Evolutionary conservation across 2,329 filamentous ascomycete species (phyloP).

Genomic region (Claviceps arundinis): DNA sequence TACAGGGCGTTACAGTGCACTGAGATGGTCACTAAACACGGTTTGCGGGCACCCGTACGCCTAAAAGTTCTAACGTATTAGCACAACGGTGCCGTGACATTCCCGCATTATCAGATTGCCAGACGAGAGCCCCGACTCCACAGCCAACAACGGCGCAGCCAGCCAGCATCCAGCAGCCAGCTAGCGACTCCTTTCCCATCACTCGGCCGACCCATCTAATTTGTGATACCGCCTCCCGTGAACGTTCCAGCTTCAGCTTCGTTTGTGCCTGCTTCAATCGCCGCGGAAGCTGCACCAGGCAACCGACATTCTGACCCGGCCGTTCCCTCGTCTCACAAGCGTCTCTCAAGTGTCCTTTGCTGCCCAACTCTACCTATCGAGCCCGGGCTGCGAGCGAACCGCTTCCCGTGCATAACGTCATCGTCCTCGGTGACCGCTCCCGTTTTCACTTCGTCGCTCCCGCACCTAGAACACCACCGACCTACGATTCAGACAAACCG

Average conservation of each 20-base stretch:
- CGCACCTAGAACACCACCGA: slow-evolving; percentile 8
- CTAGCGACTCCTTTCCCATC: background rate
- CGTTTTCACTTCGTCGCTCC: slow-evolving; percentile 1
- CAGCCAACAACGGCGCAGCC: background rate
- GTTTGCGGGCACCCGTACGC: no score
- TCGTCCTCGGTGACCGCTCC: background rate
- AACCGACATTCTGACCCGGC: background rate
- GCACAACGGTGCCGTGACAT: no score
- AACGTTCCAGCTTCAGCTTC: background rate
- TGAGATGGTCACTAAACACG: no score
- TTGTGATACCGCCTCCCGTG: background rate
- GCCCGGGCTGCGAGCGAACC: slow-evolving; percentile 1
- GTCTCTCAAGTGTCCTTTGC: background rate
- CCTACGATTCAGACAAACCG: background rate
- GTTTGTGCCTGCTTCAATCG: slow-evolving; percentile 2
- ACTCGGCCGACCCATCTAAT: background rate
- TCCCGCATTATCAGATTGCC: no score
- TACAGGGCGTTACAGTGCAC: no score
- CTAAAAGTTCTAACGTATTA: no score
- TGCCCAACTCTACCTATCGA: background rate
- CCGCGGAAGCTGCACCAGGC: background rate
- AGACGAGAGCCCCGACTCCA: background rate
- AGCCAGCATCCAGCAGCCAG: background rate
- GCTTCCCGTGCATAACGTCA: slow-evolving; percentile 5
- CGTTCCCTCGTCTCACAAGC: background rate